phyloP scores from a whole-genome alignment of 495 filamentous ascomycete genomes.

The Bryoglossum gracile region DNA sequence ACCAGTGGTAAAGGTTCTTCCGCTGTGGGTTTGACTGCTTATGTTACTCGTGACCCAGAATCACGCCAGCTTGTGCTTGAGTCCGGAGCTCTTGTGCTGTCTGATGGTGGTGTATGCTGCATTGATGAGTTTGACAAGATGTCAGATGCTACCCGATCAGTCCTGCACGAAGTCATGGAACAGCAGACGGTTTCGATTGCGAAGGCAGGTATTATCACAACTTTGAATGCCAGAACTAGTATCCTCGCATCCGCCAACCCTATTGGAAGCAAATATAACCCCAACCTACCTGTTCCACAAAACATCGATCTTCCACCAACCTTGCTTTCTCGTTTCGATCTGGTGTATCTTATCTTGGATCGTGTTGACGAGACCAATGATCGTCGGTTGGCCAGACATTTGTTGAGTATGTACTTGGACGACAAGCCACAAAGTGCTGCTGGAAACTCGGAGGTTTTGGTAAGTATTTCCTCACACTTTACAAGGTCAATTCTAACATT shows the following conservation, averaged over 20 bases:
- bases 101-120: slow-evolving; percentile 94
- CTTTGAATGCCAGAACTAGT: slow-evolving; percentile 86
- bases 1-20: slow-evolving; percentile 96
- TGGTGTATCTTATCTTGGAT: slow-evolving; percentile 95
- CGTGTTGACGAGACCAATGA: slow-evolving; percentile 84
- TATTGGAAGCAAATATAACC: slow-evolving; percentile 95
- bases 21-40: slow-evolving; percentile 96
- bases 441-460: slow-evolving; percentile 63
- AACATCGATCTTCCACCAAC: slow-evolving; percentile 98
- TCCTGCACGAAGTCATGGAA: slow-evolving; percentile 99
- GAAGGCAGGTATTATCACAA: slow-evolving; percentile 98
- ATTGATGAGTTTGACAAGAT: slow-evolving; percentile 99
- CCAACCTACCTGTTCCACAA: slow-evolving; percentile 87
- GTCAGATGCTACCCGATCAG: slow-evolving; percentile 90
- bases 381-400: slow-evolving; percentile 79
- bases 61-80: slow-evolving; percentile 93
- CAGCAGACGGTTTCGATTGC: slow-evolving; percentile 98
- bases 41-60: slow-evolving; percentile 91
- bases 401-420: slow-evolving; percentile 95
- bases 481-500: neutral
- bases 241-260: slow-evolving; percentile 96
- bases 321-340: slow-evolving; percentile 87
- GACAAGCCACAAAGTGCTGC: slow-evolving; percentile 81
- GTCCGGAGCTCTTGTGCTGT: slow-evolving; percentile 89
- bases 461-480: slow-evolving; percentile 36